These are phyloP conservation scores for Serendipita sp. DNA, from an alignment of 768 basidiomycete species.

Conservation along the genomic window DNA sequence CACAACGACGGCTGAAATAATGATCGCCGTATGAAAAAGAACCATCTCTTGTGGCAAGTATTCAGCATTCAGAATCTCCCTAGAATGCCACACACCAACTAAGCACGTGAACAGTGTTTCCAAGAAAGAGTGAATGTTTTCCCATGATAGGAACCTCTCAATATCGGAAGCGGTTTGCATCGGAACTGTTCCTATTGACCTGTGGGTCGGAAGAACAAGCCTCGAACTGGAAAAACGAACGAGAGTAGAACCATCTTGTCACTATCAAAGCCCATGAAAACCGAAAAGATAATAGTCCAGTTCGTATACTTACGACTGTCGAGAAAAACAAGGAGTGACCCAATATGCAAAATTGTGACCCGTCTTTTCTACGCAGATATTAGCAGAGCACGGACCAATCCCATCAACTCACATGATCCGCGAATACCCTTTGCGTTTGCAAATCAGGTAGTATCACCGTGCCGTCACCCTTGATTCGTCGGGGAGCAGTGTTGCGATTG, in stretches of 20 bases:
- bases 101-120: neutral
- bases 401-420: neutral
- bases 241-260: no score
- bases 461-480: conserved; percentile 21
- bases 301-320: conserved; percentile 24
- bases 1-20: neutral
- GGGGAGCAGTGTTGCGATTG: conserved; percentile 56
- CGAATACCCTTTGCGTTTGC: neutral
- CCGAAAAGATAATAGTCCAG: neutral
- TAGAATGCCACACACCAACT: neutral
- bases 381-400: neutral
- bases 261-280: neutral
- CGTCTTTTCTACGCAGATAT: conserved; percentile 34
- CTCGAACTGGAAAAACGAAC: no score
- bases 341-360: conserved; percentile 43
- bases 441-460: neutral
- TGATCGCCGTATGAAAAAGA: neutral
- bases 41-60: neutral
- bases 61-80: neutral
- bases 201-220: no score
- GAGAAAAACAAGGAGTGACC: conserved; percentile 38
- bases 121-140: neutral
- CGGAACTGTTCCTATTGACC: neutral
- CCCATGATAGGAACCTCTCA: neutral
- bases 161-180: neutral